Conservation (phyloP, 2,329 filamentous ascomycete genomes). For the Erysiphe pisi region DNA sequence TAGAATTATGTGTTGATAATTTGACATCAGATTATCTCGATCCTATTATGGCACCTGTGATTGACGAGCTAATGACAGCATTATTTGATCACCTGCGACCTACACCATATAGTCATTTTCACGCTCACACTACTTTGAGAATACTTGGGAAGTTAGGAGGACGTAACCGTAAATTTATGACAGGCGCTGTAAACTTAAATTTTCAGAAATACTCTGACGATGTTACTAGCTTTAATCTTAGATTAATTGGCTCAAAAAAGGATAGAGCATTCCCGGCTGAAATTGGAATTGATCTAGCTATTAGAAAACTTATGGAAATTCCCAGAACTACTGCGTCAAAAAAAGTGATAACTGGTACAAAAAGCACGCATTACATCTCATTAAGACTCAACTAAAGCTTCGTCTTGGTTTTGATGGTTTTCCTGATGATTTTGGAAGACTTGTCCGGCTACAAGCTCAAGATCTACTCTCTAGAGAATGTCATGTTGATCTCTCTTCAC, state of each 20-base stretch:
- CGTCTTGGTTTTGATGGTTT: slow-evolving; percentile 77
- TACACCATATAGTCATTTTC: slow-evolving; percentile 91
- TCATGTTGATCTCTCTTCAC: slow-evolving; percentile 57
- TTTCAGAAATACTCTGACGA: slow-evolving; percentile 85
- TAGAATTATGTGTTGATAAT: slow-evolving; percentile 97
- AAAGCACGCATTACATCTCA: slow-evolving; percentile 76
- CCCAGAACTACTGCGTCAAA: slow-evolving; percentile 51
- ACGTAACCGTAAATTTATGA: slow-evolving; percentile 90
- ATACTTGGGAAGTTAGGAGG: slow-evolving; percentile 95
- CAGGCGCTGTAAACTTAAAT: slow-evolving; percentile 69
- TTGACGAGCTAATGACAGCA: slow-evolving; percentile 96
- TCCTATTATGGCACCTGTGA: slow-evolving; percentile 97
- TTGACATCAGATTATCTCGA: slow-evolving; percentile 95
- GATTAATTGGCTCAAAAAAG: slow-evolving; percentile 77
- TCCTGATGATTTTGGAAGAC: slow-evolving; percentile 75
- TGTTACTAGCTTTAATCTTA: slow-evolving; percentile 72
- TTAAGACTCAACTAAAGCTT: slow-evolving; percentile 81
- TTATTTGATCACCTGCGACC: slow-evolving; percentile 92
- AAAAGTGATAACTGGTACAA: slow-evolving; percentile 72
- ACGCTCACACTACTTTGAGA: slow-evolving; percentile 93
- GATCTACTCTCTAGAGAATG: slow-evolving; percentile 66
- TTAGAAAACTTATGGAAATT: slow-evolving; percentile 73
- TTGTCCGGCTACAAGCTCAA: slow-evolving; percentile 79
- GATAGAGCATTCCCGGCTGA: slow-evolving; percentile 79
- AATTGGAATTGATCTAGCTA: slow-evolving; percentile 77